Evolutionary conservation across 2,329 filamentous ascomycete species (phyloP).

Genomic region (Phaeosphaeria sp.): DNA sequence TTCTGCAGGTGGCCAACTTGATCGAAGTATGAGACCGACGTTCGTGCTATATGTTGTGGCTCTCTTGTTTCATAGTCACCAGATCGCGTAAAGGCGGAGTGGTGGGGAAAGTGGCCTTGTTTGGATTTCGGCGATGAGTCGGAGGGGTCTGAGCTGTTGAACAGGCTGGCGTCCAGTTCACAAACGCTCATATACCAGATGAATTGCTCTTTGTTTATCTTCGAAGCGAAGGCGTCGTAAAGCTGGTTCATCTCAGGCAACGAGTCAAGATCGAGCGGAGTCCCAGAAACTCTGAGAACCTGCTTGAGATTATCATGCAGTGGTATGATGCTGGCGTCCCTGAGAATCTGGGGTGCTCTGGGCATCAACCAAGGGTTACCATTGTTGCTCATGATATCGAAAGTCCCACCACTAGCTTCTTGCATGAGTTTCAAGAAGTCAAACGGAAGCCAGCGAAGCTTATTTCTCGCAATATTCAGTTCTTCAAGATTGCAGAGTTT

Average conservation of each 20-base stretch:
- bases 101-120: constrained; percentile 13
- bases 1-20: constrained; percentile 19
- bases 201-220: not conserved
- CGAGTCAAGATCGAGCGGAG: not conserved
- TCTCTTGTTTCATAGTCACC: not conserved
- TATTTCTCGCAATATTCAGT: constrained; percentile 33
- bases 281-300: not conserved
- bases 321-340: not conserved
- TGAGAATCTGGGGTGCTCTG: not conserved
- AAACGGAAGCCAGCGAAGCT: constrained; percentile 30
- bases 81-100: constrained; percentile 2
- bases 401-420: constrained; percentile 16
- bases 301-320: not conserved
- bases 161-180: not conserved
- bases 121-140: constrained; percentile 4
- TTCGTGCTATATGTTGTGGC: constrained; percentile 24
- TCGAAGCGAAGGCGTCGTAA: not conserved
- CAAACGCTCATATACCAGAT: not conserved
- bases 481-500: constrained; percentile 24
- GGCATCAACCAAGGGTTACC: constrained; percentile 1
- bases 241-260: not conserved
- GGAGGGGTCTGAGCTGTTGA: not conserved
- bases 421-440: constrained; percentile 31
- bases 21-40: constrained; percentile 30
- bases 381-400: constrained; percentile 9